Conservation (phyloP, 192 early-diverging fungal species). For the Borealophlyctis nickersoniae region DNA sequence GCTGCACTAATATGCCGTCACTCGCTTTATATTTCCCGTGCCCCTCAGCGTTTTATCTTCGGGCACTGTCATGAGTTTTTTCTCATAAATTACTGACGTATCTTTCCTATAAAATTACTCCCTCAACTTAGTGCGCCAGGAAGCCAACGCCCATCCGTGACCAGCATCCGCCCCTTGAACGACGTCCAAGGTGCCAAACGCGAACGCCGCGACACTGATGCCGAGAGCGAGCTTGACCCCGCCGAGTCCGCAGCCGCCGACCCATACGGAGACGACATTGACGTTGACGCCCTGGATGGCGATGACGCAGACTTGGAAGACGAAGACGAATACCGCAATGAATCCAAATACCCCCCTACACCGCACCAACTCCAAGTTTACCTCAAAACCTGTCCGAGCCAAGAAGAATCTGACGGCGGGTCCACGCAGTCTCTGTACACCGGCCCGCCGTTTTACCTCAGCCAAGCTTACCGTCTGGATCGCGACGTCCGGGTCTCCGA, state of each 20-base stretch:
- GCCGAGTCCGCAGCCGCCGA: neutral
- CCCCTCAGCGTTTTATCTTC: too few relatives aligned
- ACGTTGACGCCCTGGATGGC: neutral
- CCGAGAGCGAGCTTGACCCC: neutral
- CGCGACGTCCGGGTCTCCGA: conserved; percentile 5
- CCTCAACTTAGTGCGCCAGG: neutral
- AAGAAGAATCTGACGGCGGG: conserved; percentile 31
- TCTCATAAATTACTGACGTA: too few relatives aligned
- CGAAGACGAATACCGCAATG: conserved; percentile 11
- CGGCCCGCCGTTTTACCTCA: conserved; percentile 20
- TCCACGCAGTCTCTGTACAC: conserved; percentile 14
- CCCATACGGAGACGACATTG: neutral
- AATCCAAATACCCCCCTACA: conserved; percentile 36
- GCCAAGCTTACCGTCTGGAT: conserved; percentile 24
- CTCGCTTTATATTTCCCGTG: too few relatives aligned
- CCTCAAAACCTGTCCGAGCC: conserved; percentile 26
- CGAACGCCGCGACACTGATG: neutral
- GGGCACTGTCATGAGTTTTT: too few relatives aligned
- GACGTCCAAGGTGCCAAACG: conserved; percentile 6
- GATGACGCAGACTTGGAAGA: neutral
- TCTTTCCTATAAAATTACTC: too few relatives aligned
- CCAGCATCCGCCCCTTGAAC: neutral
- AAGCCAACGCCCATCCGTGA: neutral
- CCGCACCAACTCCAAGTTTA: conserved; percentile 41
- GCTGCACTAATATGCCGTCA: too few relatives aligned